Evolutionary conservation across 176 grass and related monocot species (phyloP).

Genomic region (Zoysia pacifica): DNA sequence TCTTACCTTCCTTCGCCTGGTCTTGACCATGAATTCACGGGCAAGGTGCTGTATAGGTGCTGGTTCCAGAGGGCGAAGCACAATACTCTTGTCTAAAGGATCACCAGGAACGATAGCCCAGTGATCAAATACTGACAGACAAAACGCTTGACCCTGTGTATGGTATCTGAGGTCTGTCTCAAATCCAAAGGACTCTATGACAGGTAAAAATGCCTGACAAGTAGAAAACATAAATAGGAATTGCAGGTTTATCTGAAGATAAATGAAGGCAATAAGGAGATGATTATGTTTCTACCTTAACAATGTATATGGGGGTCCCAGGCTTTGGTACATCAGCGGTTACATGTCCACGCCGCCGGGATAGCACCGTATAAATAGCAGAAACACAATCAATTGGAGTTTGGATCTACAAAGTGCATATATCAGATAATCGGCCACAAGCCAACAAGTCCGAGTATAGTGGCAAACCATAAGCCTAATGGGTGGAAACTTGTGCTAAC

Average conservation of each 20-base stretch:
- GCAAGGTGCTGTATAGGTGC: slow-evolving; percentile 94
- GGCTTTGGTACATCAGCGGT: slow-evolving; percentile 95
- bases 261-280: slow-evolving; percentile 18
- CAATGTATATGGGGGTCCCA: slow-evolving; percentile 88
- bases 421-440: slow-evolving; percentile 25
- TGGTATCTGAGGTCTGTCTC: slow-evolving; percentile 96
- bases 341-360: slow-evolving; percentile 85
- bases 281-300: slow-evolving; percentile 59
- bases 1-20: slow-evolving; percentile 73
- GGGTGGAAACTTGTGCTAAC: slow-evolving; percentile 36
- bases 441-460: slow-evolving; percentile 24
- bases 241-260: slow-evolving; percentile 12
- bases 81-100: slow-evolving; percentile 91
- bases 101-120: slow-evolving; percentile 99
- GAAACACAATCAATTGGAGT: slow-evolving; percentile 98
- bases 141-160: slow-evolving; percentile 97
- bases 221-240: slow-evolving; percentile 14
- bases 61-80: slow-evolving; percentile 81
- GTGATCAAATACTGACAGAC: slow-evolving; percentile 93
- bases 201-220: slow-evolving; percentile 88
- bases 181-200: slow-evolving; percentile 99
- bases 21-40: slow-evolving; percentile 98
- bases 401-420: slow-evolving; percentile 74
- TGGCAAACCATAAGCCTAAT: neutral
- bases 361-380: slow-evolving; percentile 95